A percentile compares a stretch with the other conserved stretches of the same genome.
phyloP scores from a whole-genome alignment of 129 eudicot genomes.

The Artemisia annua region DNA sequence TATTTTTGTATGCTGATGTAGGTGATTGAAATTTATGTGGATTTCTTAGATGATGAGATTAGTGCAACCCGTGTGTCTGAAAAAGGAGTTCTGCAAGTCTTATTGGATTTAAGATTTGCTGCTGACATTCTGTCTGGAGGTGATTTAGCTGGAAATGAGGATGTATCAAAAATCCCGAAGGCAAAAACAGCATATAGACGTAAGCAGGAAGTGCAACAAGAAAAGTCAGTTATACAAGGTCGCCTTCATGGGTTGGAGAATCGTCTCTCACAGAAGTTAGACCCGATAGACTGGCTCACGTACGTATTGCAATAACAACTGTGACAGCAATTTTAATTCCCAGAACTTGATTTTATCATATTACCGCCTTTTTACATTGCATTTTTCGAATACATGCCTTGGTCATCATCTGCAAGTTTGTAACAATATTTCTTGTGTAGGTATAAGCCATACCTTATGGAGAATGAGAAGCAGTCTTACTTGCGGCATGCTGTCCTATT shows the following conservation, averaged over 20 bases:
- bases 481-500: slow-evolving; percentile 86
- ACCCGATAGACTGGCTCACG: slow-evolving; percentile 99
- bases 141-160: slow-evolving; percentile 50
- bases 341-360: background rate
- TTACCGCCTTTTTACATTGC: background rate
- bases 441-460: slow-evolving; percentile 96
- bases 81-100: slow-evolving; percentile 80
- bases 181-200: slow-evolving; percentile 56
- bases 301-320: slow-evolving; percentile 31
- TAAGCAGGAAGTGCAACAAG: slow-evolving; percentile 59
- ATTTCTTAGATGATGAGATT: slow-evolving; percentile 54
- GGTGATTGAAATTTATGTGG: slow-evolving; percentile 70
- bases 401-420: background rate
- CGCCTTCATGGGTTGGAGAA: slow-evolving; percentile 55
- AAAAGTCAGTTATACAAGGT: slow-evolving; percentile 55
- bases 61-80: slow-evolving; percentile 64
- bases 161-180: slow-evolving; percentile 42
- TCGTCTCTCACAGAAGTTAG: slow-evolving; percentile 78
- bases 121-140: slow-evolving; percentile 84
- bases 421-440: slow-evolving; percentile 39
- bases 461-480: slow-evolving; percentile 89
- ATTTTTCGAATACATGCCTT: slow-evolving; percentile 11
- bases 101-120: slow-evolving; percentile 82
- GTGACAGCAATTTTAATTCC: background rate
- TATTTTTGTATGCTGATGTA: slow-evolving; percentile 28